These are phyloP conservation scores for Martiniozyma asiatica DNA, from an alignment of 1,139 yeast species.

Conservation along the genomic window DNA sequence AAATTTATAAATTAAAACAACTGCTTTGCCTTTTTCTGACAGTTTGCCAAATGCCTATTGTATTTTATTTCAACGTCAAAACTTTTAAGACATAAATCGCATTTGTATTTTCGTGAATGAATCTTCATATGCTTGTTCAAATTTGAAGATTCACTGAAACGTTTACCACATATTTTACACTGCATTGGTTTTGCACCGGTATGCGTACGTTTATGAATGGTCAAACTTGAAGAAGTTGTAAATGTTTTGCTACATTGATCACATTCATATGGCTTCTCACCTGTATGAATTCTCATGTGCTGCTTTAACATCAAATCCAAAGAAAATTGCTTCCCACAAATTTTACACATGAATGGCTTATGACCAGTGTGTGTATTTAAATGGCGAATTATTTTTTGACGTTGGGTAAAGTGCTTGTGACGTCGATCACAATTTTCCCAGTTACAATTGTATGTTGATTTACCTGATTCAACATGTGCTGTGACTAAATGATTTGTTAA, in stretches of 20 bases:
- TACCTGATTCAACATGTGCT: slow-evolving; percentile 65
- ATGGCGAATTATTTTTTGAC: slow-evolving; percentile 80
- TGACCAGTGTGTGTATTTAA: slow-evolving; percentile 78
- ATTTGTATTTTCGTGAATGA: slow-evolving; percentile 40
- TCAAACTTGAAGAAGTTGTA: slow-evolving; percentile 42
- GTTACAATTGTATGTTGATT: slow-evolving; percentile 52
- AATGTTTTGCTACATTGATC: slow-evolving; percentile 36
- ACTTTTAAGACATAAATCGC: slow-evolving; percentile 39
- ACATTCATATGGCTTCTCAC: slow-evolving; percentile 52
- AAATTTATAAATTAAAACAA: no score
- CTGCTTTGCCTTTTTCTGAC: slow-evolving; percentile 10
- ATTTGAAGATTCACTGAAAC: slow-evolving; percentile 83
- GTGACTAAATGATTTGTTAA: slow-evolving; percentile 59
- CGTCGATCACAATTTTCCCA: slow-evolving; percentile 75
- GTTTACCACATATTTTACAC: slow-evolving; percentile 72
- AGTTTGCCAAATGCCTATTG: slow-evolving; percentile 28
- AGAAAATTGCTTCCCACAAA: slow-evolving; percentile 61
- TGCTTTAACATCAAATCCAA: slow-evolving; percentile 54
- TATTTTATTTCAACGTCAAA: slow-evolving; percentile 35
- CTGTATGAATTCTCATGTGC: slow-evolving; percentile 81
- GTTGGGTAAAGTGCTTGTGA: slow-evolving; percentile 54
- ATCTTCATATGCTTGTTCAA: slow-evolving; percentile 76
- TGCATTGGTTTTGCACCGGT: slow-evolving; percentile 64
- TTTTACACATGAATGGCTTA: slow-evolving; percentile 59
- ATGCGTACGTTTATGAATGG: slow-evolving; percentile 43